Conservation (phyloP, 805 yeast species). For the Metschnikowia aberdeeniae region DNA sequence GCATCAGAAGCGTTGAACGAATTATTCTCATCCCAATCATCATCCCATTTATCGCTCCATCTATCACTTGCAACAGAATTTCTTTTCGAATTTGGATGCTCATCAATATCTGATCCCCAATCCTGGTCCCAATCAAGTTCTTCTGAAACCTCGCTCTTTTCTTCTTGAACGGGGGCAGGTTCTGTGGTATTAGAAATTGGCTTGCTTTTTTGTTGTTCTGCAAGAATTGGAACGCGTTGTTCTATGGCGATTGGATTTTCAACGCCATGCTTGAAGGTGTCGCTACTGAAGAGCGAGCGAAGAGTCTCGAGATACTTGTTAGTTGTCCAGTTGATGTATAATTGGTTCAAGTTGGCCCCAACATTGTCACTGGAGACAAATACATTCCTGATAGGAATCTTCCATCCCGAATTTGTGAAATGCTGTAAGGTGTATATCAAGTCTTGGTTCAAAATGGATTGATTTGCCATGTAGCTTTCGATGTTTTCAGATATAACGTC, state of each 20-base stretch:
- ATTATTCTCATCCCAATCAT: conserved; percentile 16
- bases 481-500: conserved; percentile 30
- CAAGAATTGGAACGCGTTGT: conserved; percentile 15
- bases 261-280: conserved; percentile 5
- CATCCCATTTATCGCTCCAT: conserved; percentile 14
- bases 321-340: conserved; percentile 30
- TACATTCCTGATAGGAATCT: conserved; percentile 19
- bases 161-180: not conserved
- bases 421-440: conserved; percentile 20
- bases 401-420: conserved; percentile 23
- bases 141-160: conserved; percentile 4
- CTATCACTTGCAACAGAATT: conserved; percentile 9
- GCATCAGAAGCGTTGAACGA: not conserved
- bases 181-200: not conserved
- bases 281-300: conserved; percentile 18
- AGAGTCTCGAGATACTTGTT: conserved; percentile 32
- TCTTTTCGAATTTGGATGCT: conserved; percentile 3
- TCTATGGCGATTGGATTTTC: conserved; percentile 9
- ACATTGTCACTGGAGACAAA: conserved; percentile 16
- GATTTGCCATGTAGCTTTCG: conserved; percentile 16
- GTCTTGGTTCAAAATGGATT: conserved; percentile 16
- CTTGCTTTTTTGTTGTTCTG: conserved; percentile 4
- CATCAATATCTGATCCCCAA: conserved; percentile 18
- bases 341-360: conserved; percentile 23
- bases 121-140: conserved; percentile 15